Base-by-base conservation (phyloP, 495 filamentous ascomycete species). In the Aspergillus campestris region DNA sequence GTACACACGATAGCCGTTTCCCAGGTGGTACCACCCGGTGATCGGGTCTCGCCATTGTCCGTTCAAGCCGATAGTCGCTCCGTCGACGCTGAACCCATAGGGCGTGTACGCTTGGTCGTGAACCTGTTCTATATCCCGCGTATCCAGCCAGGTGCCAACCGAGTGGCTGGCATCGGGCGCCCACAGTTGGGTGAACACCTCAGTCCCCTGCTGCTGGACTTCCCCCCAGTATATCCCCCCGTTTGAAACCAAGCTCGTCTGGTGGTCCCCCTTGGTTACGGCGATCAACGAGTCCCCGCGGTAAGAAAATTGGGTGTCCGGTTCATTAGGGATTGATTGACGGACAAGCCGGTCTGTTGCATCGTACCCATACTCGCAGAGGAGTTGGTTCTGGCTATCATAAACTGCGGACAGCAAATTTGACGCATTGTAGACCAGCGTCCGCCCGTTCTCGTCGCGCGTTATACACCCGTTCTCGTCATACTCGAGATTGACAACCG, bases 11-110 rank as follows among this genome's bases (percentile, higher is more conserved):
- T 44, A 34, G n/a, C 47, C 47, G 2, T 33, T 27, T 5, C 47
- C 47, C 9, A 49, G 33, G 28, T 49, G 47, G 12, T 49, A 49
- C 47, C 47, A 49, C 0, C 47, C 47, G 12, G 47, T 49, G 5
- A 49, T 31, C 5, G 47, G 40, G 10, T 49, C 47, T 9, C 40
- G 40, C 47, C 47, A 49, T 15, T 49, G 34, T n/a, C 34, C 40
- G 36, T 44, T 44, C 14, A 49, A 49, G 13, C 34, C 40, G 9
- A 49, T 44, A 2, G 40, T 7, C 3, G 40, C 28, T 5, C 28
- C n/a, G 9, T 8, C 15, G 11, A 8, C 2, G 40, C 41, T 40
- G 28, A 28, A 28, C 7, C 47, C 47, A 10, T 49, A 38, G 0
- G 47, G 47, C 7, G 47, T 49, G 31, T 49, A 49, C 7, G 4